Percentiles rank a stretch among this genome's conserved stretches.
Evolutionary conservation across 352 stramenopile genomes (phyloP).

Genomic region (Phytophthora sp.): DNA sequence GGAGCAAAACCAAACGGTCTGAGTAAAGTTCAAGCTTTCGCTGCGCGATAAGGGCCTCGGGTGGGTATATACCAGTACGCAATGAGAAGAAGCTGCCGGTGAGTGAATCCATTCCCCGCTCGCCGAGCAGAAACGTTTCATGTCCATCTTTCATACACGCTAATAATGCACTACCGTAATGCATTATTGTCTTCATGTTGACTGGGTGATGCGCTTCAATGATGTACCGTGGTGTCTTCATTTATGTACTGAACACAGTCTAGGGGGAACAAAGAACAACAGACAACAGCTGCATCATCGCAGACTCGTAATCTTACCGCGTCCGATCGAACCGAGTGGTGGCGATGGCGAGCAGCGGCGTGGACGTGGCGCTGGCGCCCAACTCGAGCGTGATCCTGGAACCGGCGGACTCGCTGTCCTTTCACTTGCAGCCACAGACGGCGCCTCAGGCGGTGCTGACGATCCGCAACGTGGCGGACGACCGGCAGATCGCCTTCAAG

Average conservation of each 20-base stretch:
- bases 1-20: conserved; percentile 67
- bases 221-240: no score
- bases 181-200: conserved; percentile 2
- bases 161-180: conserved; percentile 6
- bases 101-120: background rate
- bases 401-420: conserved; percentile 81
- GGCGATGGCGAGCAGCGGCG: conserved; percentile 53
- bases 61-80: conserved; percentile 24
- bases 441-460: conserved; percentile 82
- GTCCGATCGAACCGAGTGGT: background rate
- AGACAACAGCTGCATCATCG: conserved; percentile 25
- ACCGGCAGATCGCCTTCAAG: conserved; percentile 89
- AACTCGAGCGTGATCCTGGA: conserved; percentile 84
- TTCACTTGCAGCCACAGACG: conserved; percentile 64
- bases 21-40: conserved; percentile 24
- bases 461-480: conserved; percentile 84
- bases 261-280: conserved; percentile 44
- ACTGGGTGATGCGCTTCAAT: no score
- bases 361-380: conserved; percentile 66
- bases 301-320: conserved; percentile 20
- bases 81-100: conserved; percentile 14
- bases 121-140: conserved; percentile 15
- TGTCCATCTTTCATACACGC: conserved; percentile 19
- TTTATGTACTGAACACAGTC: conserved; percentile 6
- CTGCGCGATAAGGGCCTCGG: background rate